A percentile compares a stretch with the other conserved stretches of the same genome.
phyloP scores from a whole-genome alignment of 2,329 filamentous ascomycete genomes.

The Triangularia verruculosa region DNA sequence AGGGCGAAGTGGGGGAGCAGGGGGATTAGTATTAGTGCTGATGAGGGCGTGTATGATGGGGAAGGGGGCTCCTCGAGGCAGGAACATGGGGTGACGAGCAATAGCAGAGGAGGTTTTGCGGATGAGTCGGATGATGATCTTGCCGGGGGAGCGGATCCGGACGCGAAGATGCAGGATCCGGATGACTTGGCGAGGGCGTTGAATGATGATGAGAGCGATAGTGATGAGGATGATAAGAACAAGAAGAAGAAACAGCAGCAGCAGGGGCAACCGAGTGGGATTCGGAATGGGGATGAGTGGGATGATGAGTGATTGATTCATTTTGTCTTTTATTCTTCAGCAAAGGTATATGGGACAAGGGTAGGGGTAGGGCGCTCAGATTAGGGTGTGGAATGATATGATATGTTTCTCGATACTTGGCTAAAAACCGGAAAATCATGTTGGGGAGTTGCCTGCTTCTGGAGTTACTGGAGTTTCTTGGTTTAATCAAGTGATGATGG shows the following conservation, averaged over 20 bases:
- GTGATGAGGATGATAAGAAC: neutral
- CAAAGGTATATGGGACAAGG: neutral
- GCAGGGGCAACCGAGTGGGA: conserved; percentile 36
- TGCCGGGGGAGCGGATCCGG: conserved; percentile 49
- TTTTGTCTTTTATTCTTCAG: too few relatives aligned
- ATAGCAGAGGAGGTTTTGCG: neutral
- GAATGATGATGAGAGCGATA: conserved; percentile 52
- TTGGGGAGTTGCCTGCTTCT: neutral
- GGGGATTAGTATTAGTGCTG: conserved; percentile 65
- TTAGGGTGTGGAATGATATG: neutral
- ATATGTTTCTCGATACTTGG: neutral
- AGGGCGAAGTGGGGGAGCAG: conserved; percentile 60
- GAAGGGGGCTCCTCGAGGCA: conserved; percentile 33
- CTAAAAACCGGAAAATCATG: neutral
- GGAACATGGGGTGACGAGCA: conserved; percentile 39
- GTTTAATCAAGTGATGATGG: too few relatives aligned
- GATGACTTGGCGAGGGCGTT: conserved; percentile 61
- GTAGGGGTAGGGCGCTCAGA: too few relatives aligned
- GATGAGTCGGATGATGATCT: conserved; percentile 33
- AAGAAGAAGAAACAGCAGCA: conserved; percentile 6
- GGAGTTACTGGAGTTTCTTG: neutral
- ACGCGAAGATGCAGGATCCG: conserved; percentile 64
- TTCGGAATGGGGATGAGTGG: conserved; percentile 50
- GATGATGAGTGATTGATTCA: conserved; percentile 24
- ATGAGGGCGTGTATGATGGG: conserved; percentile 55